A percentile compares a stretch with the other conserved stretches of the same genome.
These are phyloP conservation scores for Astrocystis sublimbata DNA, from an alignment of 495 filamentous ascomycete species.

Conservation along the genomic window DNA sequence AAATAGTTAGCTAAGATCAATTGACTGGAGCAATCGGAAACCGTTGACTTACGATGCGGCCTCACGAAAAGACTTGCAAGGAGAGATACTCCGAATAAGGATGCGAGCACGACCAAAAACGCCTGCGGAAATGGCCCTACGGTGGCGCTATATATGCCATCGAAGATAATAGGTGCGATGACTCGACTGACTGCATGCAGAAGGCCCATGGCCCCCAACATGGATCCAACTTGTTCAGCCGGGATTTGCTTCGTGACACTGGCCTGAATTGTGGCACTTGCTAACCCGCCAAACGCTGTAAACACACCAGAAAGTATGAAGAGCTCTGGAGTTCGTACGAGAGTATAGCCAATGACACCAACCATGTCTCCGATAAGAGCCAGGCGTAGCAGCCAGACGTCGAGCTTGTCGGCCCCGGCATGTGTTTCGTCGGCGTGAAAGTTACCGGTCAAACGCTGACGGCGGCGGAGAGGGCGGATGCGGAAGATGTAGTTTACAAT, in stretches of 20 bases:
- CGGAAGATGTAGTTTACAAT: conserved; percentile 69
- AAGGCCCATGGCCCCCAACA: conserved; percentile 84
- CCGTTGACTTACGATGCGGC: conserved; percentile 65
- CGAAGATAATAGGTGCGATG: conserved; percentile 77
- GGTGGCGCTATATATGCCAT: conserved; percentile 79
- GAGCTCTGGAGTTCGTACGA: conserved; percentile 55
- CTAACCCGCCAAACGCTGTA: conserved; percentile 79
- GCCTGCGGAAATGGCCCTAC: conserved; percentile 75
- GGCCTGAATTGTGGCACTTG: conserved; percentile 76
- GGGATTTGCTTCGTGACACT: conserved; percentile 90
- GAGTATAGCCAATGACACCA: conserved; percentile 72
- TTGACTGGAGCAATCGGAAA: background rate
- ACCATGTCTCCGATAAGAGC: conserved; percentile 76
- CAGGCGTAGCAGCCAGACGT: conserved; percentile 73
- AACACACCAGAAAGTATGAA: conserved; percentile 68
- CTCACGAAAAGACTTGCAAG: conserved; percentile 66
- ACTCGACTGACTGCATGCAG: conserved; percentile 82
- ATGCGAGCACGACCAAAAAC: conserved; percentile 73
- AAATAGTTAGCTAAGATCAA: background rate
- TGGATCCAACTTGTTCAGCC: conserved; percentile 72
- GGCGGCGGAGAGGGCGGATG: conserved; percentile 40
- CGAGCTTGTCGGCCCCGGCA: conserved; percentile 73
- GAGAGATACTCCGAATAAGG: conserved; percentile 66
- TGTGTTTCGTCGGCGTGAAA: conserved; percentile 45
- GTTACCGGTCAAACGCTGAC: conserved; percentile 31